A percentile compares a stretch with the other conserved stretches of the same genome.
Conservation (phyloP, 805 yeast species). For the Candida insectalens region DNA sequence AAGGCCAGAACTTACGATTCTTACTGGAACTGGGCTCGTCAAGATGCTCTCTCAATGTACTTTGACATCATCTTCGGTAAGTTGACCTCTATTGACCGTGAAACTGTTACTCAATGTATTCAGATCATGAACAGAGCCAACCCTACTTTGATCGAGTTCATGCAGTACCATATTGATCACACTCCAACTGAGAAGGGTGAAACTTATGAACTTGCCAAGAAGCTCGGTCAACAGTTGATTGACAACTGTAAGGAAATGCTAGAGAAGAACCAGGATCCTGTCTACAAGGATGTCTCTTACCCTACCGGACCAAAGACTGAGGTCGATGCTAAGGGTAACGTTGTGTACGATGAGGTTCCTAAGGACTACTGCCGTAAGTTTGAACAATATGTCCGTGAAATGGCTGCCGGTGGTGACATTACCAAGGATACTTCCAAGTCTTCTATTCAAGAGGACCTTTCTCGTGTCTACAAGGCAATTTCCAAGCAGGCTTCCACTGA, state of each 20-base stretch:
- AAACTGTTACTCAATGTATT: constrained; percentile 92
- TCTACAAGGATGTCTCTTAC: constrained; percentile 86
- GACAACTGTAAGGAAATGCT: constrained; percentile 89
- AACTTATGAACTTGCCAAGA: constrained; percentile 84
- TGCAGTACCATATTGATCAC: constrained; percentile 89
- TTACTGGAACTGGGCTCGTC: constrained; percentile 99
- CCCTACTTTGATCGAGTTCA: constrained; percentile 86
- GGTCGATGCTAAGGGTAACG: constrained; percentile 81
- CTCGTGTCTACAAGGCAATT: constrained; percentile 73
- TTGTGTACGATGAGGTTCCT: constrained; percentile 74
- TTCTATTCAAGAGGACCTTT: constrained; percentile 75
- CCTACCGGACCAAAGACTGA: constrained; percentile 94
- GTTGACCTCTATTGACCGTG: constrained; percentile 83
- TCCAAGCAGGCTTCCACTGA: constrained; percentile 63
- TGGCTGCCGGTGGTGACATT: constrained; percentile 90
- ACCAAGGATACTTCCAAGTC: constrained; percentile 57
- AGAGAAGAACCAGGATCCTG: constrained; percentile 75
- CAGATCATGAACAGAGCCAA: constrained; percentile 96
- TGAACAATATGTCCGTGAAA: constrained; percentile 90
- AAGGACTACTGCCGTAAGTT: constrained; percentile 89
- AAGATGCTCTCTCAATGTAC: constrained; percentile 87
- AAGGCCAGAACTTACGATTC: constrained; percentile 96
- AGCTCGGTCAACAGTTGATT: constrained; percentile 84
- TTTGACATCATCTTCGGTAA: constrained; percentile 95
- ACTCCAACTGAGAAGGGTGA: constrained; percentile 82